Percentiles rank a stretch among this genome's conserved stretches.
phyloP scores from a whole-genome alignment of 495 filamentous ascomycete genomes.

The Evansstolkia leycettana region DNA sequence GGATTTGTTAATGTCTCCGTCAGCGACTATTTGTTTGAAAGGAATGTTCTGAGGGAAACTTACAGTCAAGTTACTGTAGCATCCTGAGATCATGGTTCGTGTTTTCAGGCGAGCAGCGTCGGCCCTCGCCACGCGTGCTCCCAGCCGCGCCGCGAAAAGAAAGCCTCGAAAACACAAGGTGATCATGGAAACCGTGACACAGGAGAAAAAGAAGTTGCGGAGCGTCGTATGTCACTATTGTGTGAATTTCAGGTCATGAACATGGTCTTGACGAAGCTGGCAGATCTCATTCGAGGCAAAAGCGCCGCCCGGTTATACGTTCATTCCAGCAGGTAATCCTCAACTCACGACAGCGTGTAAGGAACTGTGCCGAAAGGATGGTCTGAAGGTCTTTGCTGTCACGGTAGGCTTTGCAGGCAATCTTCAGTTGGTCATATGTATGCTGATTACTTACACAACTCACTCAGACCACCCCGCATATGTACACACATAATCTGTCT shows the following conservation, averaged over 20 bases:
- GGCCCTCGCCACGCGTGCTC: slow-evolving; percentile 20
- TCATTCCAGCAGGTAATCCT: slow-evolving; percentile 73
- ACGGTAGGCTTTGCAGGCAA: slow-evolving; percentile 45
- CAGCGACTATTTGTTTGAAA: background rate
- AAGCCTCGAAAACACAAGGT: slow-evolving; percentile 43
- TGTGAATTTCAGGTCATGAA: slow-evolving; percentile 1
- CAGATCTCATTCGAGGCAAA: slow-evolving; percentile 38
- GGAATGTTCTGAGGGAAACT: slow-evolving; percentile 1
- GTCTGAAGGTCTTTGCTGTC: slow-evolving; percentile 62
- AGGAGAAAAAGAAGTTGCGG: slow-evolving; percentile 47
- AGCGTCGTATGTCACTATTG: slow-evolving; percentile 39
- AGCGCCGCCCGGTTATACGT: slow-evolving; percentile 69
- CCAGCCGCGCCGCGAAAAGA: slow-evolving; percentile 18
- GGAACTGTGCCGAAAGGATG: slow-evolving; percentile 58
- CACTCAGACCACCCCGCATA: slow-evolving; percentile 31
- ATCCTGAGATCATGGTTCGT: slow-evolving; percentile 23
- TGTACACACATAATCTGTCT: slow-evolving; percentile 38
- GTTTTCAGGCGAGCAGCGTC: slow-evolving; percentile 23
- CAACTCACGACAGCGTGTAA: slow-evolving; percentile 65
- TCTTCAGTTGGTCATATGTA: background rate
- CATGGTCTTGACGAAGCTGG: slow-evolving; percentile 11
- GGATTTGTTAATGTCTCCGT: background rate
- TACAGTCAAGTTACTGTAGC: slow-evolving; percentile 8
- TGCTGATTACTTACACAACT: slow-evolving; percentile 7
- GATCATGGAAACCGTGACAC: slow-evolving; percentile 43